phyloP scores from a whole-genome alignment of 192 early-diverging fungal species.

The Coemansia sp. region DNA sequence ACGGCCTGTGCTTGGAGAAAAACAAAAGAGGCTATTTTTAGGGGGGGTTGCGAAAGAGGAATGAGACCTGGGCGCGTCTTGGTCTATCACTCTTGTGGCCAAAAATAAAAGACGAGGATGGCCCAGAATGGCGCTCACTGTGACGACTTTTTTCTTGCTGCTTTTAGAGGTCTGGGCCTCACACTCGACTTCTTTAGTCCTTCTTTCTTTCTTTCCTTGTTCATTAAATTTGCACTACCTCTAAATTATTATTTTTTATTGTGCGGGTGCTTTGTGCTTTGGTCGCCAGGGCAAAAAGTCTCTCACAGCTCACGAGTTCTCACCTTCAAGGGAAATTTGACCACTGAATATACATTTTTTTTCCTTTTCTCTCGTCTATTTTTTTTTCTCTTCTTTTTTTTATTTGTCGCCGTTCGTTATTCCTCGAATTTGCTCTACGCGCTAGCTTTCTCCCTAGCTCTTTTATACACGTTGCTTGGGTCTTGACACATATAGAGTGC shows the following conservation, averaged over 20 bases:
- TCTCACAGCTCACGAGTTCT: not conserved
- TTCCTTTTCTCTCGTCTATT: not conserved
- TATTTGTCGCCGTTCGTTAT: not conserved
- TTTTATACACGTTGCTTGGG: not conserved
- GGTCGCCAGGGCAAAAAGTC: not conserved
- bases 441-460: not conserved
- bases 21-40: not conserved
- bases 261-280: not conserved
- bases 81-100: not conserved
- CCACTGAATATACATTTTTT: not conserved
- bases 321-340: not conserved
- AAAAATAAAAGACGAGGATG: not conserved
- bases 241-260: not conserved
- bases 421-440: not conserved
- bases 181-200: not conserved
- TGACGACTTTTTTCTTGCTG: not conserved
- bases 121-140: conserved; percentile 8
- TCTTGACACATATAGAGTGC: not conserved
- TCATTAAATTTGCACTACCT: not conserved
- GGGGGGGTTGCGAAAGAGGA: not conserved
- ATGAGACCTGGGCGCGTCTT: not conserved
- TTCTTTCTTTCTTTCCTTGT: not conserved
- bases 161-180: not conserved
- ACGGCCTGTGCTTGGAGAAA: no score
- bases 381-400: conserved; percentile 2